Evolutionary conservation across 1,284 basidiomycete genomes (phyloP).

Genomic region (Ustilago sp.): DNA sequence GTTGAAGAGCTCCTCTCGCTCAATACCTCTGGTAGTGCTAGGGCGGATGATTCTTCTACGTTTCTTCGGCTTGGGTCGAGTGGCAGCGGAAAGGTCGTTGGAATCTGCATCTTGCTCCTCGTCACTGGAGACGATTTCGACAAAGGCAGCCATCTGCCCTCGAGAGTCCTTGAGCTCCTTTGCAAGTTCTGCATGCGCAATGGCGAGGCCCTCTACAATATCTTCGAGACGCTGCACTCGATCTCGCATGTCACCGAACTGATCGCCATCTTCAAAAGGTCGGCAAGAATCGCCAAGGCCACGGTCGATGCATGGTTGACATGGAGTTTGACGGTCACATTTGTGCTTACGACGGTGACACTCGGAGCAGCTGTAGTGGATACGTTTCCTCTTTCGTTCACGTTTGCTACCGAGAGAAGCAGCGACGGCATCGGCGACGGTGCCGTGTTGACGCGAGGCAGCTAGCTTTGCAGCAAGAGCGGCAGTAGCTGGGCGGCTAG

Average conservation of each 20-base stretch:
- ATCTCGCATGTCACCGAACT: conserved; percentile 64
- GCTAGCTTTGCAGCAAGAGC: conserved; percentile 37
- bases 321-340: conserved; percentile 65
- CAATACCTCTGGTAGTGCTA: conserved; percentile 54
- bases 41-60: conserved; percentile 50
- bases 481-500: conserved; percentile 34
- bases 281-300: conserved; percentile 62
- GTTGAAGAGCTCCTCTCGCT: conserved; percentile 61
- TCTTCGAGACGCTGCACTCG: conserved; percentile 64
- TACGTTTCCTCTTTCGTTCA: conserved; percentile 61
- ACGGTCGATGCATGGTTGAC: conserved; percentile 64
- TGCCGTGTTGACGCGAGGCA: conserved; percentile 35
- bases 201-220: conserved; percentile 64
- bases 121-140: conserved; percentile 50
- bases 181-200: conserved; percentile 59
- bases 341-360: conserved; percentile 66
- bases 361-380: conserved; percentile 67
- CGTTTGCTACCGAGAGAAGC: conserved; percentile 56
- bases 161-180: conserved; percentile 54
- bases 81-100: conserved; percentile 17
- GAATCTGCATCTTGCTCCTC: conserved; percentile 40
- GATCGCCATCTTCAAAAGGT: conserved; percentile 64
- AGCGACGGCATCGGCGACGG: conserved; percentile 62
- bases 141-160: conserved; percentile 40
- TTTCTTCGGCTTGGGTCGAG: conserved; percentile 41